phyloP scores from a whole-genome alignment of 176 grass and related monocot species.

The Poa annua region DNA sequence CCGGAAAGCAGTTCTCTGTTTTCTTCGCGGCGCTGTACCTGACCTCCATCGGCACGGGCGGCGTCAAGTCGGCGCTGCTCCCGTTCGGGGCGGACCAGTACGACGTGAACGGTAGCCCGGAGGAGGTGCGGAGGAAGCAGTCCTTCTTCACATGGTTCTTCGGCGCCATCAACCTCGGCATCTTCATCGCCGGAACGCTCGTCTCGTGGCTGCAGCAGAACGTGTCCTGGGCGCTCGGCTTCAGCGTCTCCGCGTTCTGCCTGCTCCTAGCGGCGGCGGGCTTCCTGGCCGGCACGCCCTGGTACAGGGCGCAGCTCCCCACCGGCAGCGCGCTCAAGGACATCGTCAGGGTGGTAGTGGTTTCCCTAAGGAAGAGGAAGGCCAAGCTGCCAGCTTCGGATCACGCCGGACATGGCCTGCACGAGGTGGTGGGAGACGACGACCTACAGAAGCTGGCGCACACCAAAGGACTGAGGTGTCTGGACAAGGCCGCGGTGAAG shows the following conservation, averaged over 20 bases:
- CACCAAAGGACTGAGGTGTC: constrained; percentile 57
- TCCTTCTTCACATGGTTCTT: constrained; percentile 87
- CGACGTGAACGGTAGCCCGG: constrained; percentile 41
- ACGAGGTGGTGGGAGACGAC: constrained; percentile 29
- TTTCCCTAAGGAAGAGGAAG: constrained; percentile 49
- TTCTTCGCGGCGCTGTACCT: constrained; percentile 77
- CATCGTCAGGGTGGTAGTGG: constrained; percentile 58
- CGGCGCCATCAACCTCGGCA: constrained; percentile 67
- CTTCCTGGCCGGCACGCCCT: constrained; percentile 61
- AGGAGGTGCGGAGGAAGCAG: constrained; percentile 55
- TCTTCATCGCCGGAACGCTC: constrained; percentile 69
- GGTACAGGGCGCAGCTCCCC: constrained; percentile 54
- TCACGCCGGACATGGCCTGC: constrained; percentile 7
- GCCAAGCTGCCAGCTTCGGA: not conserved
- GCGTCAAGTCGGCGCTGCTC: constrained; percentile 71
- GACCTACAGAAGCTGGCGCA: constrained; percentile 46
- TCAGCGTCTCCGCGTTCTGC: constrained; percentile 64
- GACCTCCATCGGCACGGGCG: constrained; percentile 71
- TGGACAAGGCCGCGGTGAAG: constrained; percentile 61
- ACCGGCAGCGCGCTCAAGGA: constrained; percentile 61
- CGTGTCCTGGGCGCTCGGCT: constrained; percentile 71
- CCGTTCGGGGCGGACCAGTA: constrained; percentile 91
- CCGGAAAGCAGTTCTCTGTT: constrained; percentile 50
- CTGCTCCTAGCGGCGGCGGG: constrained; percentile 47
- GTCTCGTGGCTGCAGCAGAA: constrained; percentile 73